A percentile compares a stretch with the other conserved stretches of the same genome.
These are phyloP conservation scores for Emergomyces orientalis DNA, from an alignment of 2,329 filamentous ascomycete species.

Conservation along the genomic window DNA sequence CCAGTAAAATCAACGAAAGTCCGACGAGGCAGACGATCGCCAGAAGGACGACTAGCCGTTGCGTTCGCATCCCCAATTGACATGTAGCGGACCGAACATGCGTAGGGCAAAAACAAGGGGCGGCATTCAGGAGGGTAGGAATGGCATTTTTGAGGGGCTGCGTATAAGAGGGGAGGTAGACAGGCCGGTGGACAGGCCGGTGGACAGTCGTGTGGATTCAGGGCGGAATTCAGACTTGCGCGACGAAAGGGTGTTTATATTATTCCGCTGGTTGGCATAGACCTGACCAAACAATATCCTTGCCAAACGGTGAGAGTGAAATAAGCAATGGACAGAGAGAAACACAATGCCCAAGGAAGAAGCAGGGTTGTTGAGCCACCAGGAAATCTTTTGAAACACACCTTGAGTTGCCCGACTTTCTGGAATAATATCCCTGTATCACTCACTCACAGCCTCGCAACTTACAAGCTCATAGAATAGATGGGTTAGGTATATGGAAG, in stretches of 20 bases:
- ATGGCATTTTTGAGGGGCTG: background rate
- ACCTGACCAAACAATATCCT: too few species aligned
- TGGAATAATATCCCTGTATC: too few species aligned
- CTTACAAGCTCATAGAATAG: too few species aligned
- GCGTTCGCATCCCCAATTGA: conserved; percentile 25
- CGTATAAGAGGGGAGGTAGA: background rate
- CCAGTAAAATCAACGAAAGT: conserved; percentile 28
- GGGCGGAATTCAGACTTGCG: background rate
- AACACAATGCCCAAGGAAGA: background rate
- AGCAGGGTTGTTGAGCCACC: background rate
- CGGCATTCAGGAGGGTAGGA: background rate
- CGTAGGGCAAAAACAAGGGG: background rate
- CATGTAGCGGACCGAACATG: background rate
- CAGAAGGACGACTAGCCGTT: conserved; percentile 28
- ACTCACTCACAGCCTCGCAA: too few species aligned
- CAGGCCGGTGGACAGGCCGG: background rate
- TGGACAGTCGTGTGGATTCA: background rate
- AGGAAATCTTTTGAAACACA: too few species aligned
- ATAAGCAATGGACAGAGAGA: too few species aligned
- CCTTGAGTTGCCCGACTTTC: too few species aligned
- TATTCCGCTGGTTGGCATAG: background rate
- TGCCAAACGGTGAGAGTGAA: background rate
- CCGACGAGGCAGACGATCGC: conserved; percentile 25
- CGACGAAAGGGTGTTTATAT: background rate
- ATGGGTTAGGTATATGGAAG: too few species aligned